Conservation (phyloP, 148 eudicot genomes). For the Cornus controversa region DNA sequence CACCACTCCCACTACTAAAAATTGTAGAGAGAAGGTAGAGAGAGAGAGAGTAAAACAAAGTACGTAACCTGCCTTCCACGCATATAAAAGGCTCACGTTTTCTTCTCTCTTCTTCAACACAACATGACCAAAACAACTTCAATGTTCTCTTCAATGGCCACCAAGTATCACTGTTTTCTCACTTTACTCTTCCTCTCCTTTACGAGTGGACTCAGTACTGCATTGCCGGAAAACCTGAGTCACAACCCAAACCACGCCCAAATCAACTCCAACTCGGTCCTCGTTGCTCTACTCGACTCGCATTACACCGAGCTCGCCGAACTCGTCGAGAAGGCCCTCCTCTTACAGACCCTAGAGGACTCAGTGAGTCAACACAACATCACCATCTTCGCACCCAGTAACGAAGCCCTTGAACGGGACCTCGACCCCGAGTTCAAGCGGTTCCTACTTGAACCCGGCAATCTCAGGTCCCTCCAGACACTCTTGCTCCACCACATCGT, state of each 20-base stretch:
- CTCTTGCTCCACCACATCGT: constrained; percentile 45
- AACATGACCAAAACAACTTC: not conserved
- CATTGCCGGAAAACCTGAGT: constrained; percentile 13
- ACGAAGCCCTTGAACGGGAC: constrained; percentile 51
- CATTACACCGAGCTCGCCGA: constrained; percentile 62
- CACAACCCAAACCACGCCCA: constrained; percentile 15
- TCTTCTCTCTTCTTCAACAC: no score
- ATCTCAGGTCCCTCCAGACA: constrained; percentile 49
- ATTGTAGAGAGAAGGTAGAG: not conserved
- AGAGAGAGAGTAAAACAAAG: not conserved
- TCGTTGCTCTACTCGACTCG: constrained; percentile 62
- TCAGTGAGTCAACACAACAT: constrained; percentile 34
- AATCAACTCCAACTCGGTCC: constrained; percentile 60
- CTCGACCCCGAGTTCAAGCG: constrained; percentile 68
- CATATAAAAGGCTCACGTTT: not conserved
- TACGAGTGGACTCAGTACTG: not conserved
- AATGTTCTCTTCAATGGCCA: no score
- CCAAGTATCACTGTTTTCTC: not conserved
- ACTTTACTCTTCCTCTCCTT: not conserved
- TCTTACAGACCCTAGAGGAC: constrained; percentile 41
- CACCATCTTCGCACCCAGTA: constrained; percentile 55
- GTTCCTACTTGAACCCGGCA: constrained; percentile 55
- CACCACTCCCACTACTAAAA: not conserved
- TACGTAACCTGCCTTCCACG: not conserved
- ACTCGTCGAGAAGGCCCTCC: constrained; percentile 54